Evolutionary conservation across 164 flowering plant species (phyloP).

Genomic region (Malania oleifera): DNA sequence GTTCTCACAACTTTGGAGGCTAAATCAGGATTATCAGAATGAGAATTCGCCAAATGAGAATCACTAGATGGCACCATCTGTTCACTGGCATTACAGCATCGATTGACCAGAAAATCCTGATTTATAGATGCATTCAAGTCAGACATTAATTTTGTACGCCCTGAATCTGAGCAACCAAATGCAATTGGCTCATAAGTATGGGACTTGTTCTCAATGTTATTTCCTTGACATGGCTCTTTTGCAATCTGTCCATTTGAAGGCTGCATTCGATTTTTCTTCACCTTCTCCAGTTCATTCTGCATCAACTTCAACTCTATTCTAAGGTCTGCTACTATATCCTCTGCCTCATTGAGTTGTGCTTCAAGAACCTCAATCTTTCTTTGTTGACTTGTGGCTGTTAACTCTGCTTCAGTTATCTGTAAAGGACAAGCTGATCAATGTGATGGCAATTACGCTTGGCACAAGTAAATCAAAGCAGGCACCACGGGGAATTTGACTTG

Average conservation of each 20-base stretch:
- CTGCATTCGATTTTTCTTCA: neutral
- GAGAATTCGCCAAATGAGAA: neutral
- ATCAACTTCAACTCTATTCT: neutral
- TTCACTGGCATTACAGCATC: neutral
- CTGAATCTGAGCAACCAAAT: neutral
- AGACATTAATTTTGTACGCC: neutral
- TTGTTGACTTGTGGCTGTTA: neutral
- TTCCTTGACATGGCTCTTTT: neutral
- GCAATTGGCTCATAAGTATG: neutral
- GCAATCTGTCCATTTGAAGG: neutral
- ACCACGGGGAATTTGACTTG: no score
- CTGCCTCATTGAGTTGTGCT: constrained; percentile 1
- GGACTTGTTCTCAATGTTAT: neutral
- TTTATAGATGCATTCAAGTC: neutral
- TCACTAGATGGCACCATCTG: neutral
- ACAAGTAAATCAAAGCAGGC: no score
- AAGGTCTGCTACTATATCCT: neutral
- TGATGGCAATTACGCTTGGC: no score
- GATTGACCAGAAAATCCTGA: neutral
- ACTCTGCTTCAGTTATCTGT: neutral
- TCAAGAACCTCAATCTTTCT: neutral
- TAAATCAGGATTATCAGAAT: neutral
- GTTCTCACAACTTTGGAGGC: neutral
- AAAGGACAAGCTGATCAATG: neutral
- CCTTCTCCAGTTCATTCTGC: neutral